Evolutionary conservation across 768 basidiomycete species (phyloP).

Genomic region (Trametes elegans): DNA sequence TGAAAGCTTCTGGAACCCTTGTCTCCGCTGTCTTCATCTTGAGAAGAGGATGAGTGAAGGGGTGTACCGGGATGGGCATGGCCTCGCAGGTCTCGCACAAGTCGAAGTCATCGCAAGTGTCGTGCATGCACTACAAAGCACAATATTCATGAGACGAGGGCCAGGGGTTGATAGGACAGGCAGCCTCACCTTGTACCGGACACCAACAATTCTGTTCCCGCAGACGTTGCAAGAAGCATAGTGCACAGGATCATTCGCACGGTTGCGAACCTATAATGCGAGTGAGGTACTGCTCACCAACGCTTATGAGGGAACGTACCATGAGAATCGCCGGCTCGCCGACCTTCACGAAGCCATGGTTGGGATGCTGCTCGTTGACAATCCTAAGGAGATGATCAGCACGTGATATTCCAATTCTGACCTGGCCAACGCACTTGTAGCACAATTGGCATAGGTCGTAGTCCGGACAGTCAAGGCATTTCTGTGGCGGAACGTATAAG

Average conservation of each 20-base stretch:
- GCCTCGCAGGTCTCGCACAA: slow-evolving; percentile 80
- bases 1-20: slow-evolving; percentile 35
- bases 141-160: background rate
- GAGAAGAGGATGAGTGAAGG: slow-evolving; percentile 64
- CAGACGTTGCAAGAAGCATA: slow-evolving; percentile 67
- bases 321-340: slow-evolving; percentile 52
- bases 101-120: slow-evolving; percentile 76
- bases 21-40: slow-evolving; percentile 63
- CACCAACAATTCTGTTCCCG: slow-evolving; percentile 49
- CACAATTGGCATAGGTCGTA: slow-evolving; percentile 76
- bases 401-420: background rate
- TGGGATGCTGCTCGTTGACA: slow-evolving; percentile 69
- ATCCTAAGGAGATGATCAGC: slow-evolving; percentile 41
- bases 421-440: slow-evolving; percentile 46
- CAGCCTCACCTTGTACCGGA: slow-evolving; percentile 66
- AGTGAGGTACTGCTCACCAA: background rate
- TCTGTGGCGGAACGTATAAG: slow-evolving; percentile 39
- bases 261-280: slow-evolving; percentile 31
- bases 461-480: slow-evolving; percentile 81
- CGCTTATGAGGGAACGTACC: slow-evolving; percentile 36
- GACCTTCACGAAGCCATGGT: slow-evolving; percentile 70
- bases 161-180: background rate
- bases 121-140: slow-evolving; percentile 66
- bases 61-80: slow-evolving; percentile 74
- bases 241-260: slow-evolving; percentile 36